Evolutionary conservation across 352 stramenopile genomes (phyloP).

Genomic region (Globisporangium recalcitrans): DNA sequence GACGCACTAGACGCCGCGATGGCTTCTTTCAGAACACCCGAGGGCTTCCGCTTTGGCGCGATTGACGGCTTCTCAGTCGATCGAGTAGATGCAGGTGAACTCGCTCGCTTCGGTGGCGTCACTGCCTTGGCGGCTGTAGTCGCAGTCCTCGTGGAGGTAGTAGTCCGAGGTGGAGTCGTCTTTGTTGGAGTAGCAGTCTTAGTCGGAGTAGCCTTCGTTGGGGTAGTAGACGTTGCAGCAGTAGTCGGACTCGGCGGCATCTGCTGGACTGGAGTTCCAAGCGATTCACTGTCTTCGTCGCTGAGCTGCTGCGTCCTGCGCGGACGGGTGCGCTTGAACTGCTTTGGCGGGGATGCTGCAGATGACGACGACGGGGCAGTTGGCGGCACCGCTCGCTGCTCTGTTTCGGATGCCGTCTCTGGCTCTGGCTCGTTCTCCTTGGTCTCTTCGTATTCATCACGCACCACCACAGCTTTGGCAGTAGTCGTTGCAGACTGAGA

Average conservation of each 20-base stretch:
- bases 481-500: background rate
- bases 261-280: background rate
- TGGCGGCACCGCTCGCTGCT: background rate
- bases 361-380: background rate
- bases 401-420: background rate
- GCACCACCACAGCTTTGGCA: background rate
- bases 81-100: background rate
- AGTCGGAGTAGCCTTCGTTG: background rate
- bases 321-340: slow-evolving; percentile 6
- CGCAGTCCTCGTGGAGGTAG: background rate
- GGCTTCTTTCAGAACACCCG: slow-evolving; percentile 1
- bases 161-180: too few relatives aligned
- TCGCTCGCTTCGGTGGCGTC: background rate
- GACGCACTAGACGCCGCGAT: background rate
- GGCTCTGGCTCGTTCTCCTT: slow-evolving; percentile 8
- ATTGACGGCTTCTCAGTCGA: slow-evolving; percentile 9
- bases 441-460: slow-evolving; percentile 6
- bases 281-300: background rate
- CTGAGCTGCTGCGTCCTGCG: background rate
- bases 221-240: background rate
- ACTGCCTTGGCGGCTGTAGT: background rate
- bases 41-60: slow-evolving; percentile 16
- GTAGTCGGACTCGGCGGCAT: background rate
- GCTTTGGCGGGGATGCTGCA: background rate
- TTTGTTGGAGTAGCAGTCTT: background rate